phyloP scores from a whole-genome alignment of 345 rosid species.

The Linum lewisii region DNA sequence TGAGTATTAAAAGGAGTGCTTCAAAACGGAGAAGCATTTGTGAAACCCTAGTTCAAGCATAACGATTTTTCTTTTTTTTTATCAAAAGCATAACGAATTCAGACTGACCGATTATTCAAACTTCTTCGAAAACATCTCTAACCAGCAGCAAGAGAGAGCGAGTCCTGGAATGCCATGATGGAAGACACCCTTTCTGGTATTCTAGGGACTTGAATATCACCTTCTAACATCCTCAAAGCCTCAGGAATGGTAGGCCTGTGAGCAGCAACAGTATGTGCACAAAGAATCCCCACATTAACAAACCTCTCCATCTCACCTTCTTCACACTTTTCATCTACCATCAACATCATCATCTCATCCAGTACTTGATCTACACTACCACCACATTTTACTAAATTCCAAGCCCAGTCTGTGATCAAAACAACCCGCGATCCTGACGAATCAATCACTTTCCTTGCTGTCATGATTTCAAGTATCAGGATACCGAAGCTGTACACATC shows the following conservation, averaged over 20 bases:
- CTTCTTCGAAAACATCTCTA: no score
- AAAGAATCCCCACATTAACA: conserved; percentile 68
- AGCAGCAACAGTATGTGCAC: conserved; percentile 93
- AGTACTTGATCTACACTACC: conserved; percentile 55
- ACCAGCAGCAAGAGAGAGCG: conserved; percentile 10
- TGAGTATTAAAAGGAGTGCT: no score
- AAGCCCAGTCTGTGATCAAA: conserved; percentile 86
- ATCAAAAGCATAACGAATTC: no score
- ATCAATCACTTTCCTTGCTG: conserved; percentile 88
- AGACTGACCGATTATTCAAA: no score
- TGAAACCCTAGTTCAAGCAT: no score
- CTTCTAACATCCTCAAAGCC: conserved; percentile 87
- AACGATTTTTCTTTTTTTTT: no score
- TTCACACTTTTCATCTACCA: conserved; percentile 48
- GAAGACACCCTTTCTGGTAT: conserved; percentile 60
- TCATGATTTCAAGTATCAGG: conserved; percentile 76
- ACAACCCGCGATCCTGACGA: conserved; percentile 30
- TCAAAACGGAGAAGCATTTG: no score
- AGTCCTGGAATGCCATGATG: conserved; percentile 38
- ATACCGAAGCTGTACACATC: conserved; percentile 94
- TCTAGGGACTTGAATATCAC: conserved; percentile 71
- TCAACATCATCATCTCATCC: conserved; percentile 30
- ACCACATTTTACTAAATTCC: conserved; percentile 72
- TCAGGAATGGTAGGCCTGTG: conserved; percentile 72
- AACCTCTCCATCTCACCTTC: conserved; percentile 63